Base-by-base conservation (phyloP, 75 land plant species). In the Pinus taeda region DNA sequence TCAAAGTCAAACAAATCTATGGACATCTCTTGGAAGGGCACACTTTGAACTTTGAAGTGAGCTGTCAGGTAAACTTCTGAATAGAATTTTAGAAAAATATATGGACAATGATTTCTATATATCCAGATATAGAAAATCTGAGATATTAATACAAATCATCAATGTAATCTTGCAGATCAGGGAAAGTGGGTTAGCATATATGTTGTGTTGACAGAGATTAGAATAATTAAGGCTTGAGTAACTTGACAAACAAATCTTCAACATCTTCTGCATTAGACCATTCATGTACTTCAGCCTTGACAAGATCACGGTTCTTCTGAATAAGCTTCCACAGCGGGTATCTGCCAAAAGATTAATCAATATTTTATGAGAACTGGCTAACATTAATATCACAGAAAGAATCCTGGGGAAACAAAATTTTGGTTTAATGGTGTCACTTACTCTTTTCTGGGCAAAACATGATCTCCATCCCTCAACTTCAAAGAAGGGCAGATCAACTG, bases 381-480 rank as follows among this genome's bases (percentile, higher is more conserved):
- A 49, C 55, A 49, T 49, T 49, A 9, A 49, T 45, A 45, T 9
- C 3, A 17, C 33, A 15, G 0, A 33, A 33, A 15, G 14, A 65
- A 6, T 30, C 6, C 9, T 65, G 9, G 4, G 36, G 7, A 65
- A 30, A 13, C 18, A 5, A 2, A 6, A 15, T 6, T 33, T 36
- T 20, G 55, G 55, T 39, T 69, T 39, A 39, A 20, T 69, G 55
- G 55, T 49, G 12, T 11, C 21, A 42, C 36, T 26, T 80, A 91
- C 73, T 82, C 84, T 74, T 83, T 75, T 79, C 92, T 79, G 3
- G 90, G 87, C 75, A 90, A 85, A 74, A 87, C 75, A 65, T 72
- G 59, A 63, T 90, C 86, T 57, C 60, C 83, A n/a, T 77, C 78
- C 9, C 15, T 42, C 24, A 89, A 79, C 71, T 79, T 81, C 75